phyloP scores from a whole-genome alignment of 257 asterid genomes.

The Capsicum pubescens region DNA sequence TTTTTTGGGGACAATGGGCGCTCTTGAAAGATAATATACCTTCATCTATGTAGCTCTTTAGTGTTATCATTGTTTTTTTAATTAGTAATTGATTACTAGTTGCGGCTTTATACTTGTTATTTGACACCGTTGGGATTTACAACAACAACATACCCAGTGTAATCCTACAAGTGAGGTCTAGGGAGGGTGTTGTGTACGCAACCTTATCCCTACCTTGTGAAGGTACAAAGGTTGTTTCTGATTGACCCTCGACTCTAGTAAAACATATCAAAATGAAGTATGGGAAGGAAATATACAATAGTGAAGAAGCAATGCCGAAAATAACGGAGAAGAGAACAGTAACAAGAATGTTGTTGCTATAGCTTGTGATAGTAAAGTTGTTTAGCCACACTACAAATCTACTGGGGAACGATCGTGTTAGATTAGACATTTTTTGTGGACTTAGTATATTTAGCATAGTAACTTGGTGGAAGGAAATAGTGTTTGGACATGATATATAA shows the following conservation, averaged over 20 bases:
- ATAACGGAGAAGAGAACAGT: neutral
- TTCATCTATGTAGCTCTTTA: neutral
- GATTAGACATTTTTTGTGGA: neutral
- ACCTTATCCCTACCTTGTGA: neutral
- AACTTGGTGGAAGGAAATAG: neutral
- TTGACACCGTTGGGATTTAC: neutral
- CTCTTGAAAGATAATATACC: neutral
- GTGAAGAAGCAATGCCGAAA: neutral
- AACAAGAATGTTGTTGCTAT: neutral
- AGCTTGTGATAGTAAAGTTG: neutral
- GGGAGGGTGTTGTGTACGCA: neutral
- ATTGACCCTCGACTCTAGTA: neutral
- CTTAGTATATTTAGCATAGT: neutral
- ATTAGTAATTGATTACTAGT: neutral
- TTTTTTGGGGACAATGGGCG: neutral
- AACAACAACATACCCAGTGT: no score
- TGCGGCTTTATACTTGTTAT: neutral
- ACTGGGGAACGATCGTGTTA: neutral
- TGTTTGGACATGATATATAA: neutral
- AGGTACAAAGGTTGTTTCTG: neutral
- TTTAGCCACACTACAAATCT: neutral
- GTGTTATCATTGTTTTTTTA: neutral
- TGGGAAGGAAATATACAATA: neutral
- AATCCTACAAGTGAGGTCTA: no score
- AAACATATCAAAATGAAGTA: neutral